Base-by-base conservation (phyloP, 2,329 filamentous ascomycete genomes). In the Colletotrichum chrysophilum region DNA sequence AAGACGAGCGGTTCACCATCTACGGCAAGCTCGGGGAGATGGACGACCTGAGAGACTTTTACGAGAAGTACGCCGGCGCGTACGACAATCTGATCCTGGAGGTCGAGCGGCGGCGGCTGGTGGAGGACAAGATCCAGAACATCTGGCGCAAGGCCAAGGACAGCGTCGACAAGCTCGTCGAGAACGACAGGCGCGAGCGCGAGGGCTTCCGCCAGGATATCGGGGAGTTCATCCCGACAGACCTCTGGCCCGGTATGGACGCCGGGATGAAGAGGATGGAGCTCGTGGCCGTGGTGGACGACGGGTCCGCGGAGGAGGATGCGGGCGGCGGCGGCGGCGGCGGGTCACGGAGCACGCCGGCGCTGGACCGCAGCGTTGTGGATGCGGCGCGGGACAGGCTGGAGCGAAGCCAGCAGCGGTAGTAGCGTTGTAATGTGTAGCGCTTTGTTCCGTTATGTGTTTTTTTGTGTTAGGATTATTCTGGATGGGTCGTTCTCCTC, bases 61-160 rank as follows among this genome's bases (percentile, higher is more conserved):
- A 98, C 84, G 94, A 96, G 76, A 93, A 94, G 21, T 99, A 98
- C 80, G 89, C 94, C 24, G 90, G 92, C 68, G 95, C 96, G 0
- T 98, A 99, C 81, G 94, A 95, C 79, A 93, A 93, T 24, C 87
- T 99, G 14, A 90, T 98, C 28, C 89, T 98, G 2, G 97, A 99
- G 83, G 93, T 96, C 7, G 93, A 94, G 68, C 89, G 97, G 28
- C 90, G 97, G 12, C 92, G 91, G 75, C 87, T 90, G 16, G 91
- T 95, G 43, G 94, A 97, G 80, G 91, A 93, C 36, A 93, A 94
- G 77, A 93, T 97, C 68, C 90, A 93, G 78, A 89, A 88, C 58
- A 92, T 98, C 30, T 94, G 96, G 81, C 91, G 91, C 76, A 96
- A 96, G 80, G 95, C 96, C 1, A 92, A 93, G 82, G 92, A 93